Conservation (phyloP, 805 yeast genomes). For the Yamadazyma sp. region DNA sequence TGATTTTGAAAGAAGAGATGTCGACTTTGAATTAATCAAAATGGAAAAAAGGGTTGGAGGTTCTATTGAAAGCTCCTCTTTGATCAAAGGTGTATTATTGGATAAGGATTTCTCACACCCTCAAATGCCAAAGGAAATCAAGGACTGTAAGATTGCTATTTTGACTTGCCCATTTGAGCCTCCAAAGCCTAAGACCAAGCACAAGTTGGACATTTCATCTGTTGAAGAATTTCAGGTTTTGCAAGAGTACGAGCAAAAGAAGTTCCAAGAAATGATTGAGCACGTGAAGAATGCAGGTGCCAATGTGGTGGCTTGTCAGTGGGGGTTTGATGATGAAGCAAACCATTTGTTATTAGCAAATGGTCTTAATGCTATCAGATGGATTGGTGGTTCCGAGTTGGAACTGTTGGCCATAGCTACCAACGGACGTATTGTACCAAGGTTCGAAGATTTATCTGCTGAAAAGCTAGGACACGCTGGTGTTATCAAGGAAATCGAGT, state of each 20-base stretch:
- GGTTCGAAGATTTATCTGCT: constrained; percentile 85
- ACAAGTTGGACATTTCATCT: constrained; percentile 87
- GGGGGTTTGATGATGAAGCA: constrained; percentile 99
- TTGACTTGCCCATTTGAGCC: constrained; percentile 99
- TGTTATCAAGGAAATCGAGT: constrained; percentile 78
- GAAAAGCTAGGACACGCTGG: constrained; percentile 90
- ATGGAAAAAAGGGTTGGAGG: constrained; percentile 97
- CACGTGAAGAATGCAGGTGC: constrained; percentile 89
- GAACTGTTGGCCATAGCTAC: constrained; percentile 97
- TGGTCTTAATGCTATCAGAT: constrained; percentile 91
- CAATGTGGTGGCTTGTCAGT: constrained; percentile 94
- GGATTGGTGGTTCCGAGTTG: constrained; percentile 98
- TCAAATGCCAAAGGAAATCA: constrained; percentile 86
- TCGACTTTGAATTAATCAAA: constrained; percentile 93
- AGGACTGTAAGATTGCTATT: constrained; percentile 86
- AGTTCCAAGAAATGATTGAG: constrained; percentile 87
- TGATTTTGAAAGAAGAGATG: constrained; percentile 88
- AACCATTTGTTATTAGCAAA: constrained; percentile 87
- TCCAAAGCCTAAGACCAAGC: constrained; percentile 98
- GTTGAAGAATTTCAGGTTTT: constrained; percentile 91
- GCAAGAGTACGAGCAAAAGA: constrained; percentile 89
- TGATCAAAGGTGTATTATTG: constrained; percentile 87
- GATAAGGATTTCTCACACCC: constrained; percentile 98
- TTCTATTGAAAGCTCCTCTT: constrained; percentile 75
- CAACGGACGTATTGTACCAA: constrained; percentile 93